A percentile compares a stretch with the other conserved stretches of the same genome.
These are phyloP conservation scores for Eucalyptus pauciflora DNA, from an alignment of 345 rosid species.

Conservation along the genomic window DNA sequence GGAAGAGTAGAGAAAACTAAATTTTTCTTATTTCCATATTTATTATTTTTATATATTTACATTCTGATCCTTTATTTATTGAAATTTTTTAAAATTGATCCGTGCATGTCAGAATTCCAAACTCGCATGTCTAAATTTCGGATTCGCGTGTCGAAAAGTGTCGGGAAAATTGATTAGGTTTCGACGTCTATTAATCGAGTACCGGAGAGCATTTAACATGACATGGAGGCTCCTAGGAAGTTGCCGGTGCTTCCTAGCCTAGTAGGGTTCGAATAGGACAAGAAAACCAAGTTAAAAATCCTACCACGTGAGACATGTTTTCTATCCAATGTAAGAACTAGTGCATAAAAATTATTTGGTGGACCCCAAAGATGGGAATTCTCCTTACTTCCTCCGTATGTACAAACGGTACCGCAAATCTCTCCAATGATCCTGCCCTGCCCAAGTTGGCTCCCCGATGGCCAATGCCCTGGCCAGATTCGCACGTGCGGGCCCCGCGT, in stretches of 20 bases:
- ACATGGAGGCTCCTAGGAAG: too few relatives aligned
- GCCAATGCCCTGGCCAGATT: not conserved
- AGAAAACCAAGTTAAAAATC: not conserved
- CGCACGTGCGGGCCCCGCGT: not conserved
- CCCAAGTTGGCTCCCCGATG: not conserved
- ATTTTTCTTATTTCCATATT: too few relatives aligned
- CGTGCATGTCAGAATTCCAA: fast-evolving
- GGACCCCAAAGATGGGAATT: not conserved
- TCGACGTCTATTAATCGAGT: too few relatives aligned
- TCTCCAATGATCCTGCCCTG: not conserved
- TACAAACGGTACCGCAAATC: not conserved
- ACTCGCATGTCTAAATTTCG: fast-evolving
- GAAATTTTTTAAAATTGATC: too few relatives aligned
- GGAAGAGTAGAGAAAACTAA: too few relatives aligned
- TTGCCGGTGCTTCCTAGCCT: too few relatives aligned
- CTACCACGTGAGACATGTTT: not conserved
- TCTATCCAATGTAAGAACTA: not conserved
- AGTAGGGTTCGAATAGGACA: fast-evolving
- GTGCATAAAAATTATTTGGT: not conserved
- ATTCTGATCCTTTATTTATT: too few relatives aligned
- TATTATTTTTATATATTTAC: too few relatives aligned
- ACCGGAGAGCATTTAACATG: fast-evolving
- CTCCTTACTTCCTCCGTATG: not conserved
- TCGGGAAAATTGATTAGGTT: fast-evolving
- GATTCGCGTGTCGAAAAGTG: fast-evolving